Evolutionary conservation across 73 alveolate genomes (phyloP), one percentile per base, ranked within the genome.

Genomic region (Durusdinium trenchii): DNA sequence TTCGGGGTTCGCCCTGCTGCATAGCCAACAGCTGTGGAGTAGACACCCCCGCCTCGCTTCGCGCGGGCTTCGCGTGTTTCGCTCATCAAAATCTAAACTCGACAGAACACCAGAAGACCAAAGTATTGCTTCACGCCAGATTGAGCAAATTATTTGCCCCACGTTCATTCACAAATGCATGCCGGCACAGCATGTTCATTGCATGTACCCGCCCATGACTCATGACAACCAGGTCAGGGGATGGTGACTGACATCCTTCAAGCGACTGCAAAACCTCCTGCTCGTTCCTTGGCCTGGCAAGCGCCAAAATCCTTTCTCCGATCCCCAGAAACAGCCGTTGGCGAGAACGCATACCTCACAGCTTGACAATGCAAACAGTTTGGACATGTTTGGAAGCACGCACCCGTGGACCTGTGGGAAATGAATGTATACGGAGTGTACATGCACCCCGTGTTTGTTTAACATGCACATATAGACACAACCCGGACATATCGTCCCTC

Each of bases 1-100:
- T 99, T 99, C 69, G 99, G 98, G 3, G 99, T 98, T 50, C 94
- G 79, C 75, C 99, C 99, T 26, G 99, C 99, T 3, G 99, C 99
- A 50, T 94, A 94, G 82, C 99, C 99, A n/a, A 99, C 99, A 32
- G 93, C 96, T 23, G 99, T 99, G 51, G 94, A 47, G 42, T 83
- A 50, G 48, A 91, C 82, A 60, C 98, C 98, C 48, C 98, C 98
- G 38, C 98, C 98, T 91, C n/a, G n/a, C n/a, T n/a, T n/a, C n/a
- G n/a, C n/a, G n/a, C n/a, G n/a, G n/a, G n/a, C n/a, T n/a, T n/a
- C n/a, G n/a, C n/a, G n/a, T n/a, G n/a, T n/a, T n/a, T n/a, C n/a
- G n/a, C n/a, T n/a, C n/a, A n/a, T n/a, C n/a, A n/a, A n/a, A n/a
- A n/a, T n/a, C n/a, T n/a, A n/a, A n/a, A n/a, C n/a, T n/a, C n/a